Evolutionary conservation across 2,329 filamentous ascomycete species (phyloP).

Genomic region (Rhexocercosporidium sp.): DNA sequence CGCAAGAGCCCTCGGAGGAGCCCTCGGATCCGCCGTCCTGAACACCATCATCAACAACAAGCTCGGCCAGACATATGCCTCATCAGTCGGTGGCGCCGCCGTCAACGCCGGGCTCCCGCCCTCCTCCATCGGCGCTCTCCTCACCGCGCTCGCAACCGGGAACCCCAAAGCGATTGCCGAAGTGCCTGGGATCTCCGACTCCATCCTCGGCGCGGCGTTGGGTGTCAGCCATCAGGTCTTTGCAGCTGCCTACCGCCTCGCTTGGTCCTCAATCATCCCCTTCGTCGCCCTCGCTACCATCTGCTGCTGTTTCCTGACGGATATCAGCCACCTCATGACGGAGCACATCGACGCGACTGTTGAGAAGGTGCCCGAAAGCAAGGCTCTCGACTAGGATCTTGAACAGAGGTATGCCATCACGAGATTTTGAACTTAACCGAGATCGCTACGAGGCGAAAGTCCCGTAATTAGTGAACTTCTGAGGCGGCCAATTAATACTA

Average conservation of each 20-base stretch:
- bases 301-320: slow-evolving; percentile 49
- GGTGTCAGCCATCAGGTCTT: slow-evolving; percentile 52
- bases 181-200: slow-evolving; percentile 39
- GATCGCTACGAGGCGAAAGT: too few species aligned
- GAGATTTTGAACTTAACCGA: too few species aligned
- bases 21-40: slow-evolving; percentile 57
- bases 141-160: slow-evolving; percentile 48
- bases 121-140: slow-evolving; percentile 44
- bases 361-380: slow-evolving; percentile 41
- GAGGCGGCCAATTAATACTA: too few species aligned
- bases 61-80: slow-evolving; percentile 46
- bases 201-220: slow-evolving; percentile 46
- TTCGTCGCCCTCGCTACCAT: slow-evolving; percentile 56
- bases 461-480: too few species aligned
- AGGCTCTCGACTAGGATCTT: too few species aligned
- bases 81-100: slow-evolving; percentile 48
- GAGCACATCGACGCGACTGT: slow-evolving; percentile 59
- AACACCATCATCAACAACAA: slow-evolving; percentile 58
- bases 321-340: slow-evolving; percentile 57
- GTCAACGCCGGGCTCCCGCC: slow-evolving; percentile 49
- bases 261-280: slow-evolving; percentile 56
- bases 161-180: slow-evolving; percentile 15
- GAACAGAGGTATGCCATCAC: too few species aligned
- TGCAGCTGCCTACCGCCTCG: slow-evolving; percentile 53
- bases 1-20: slow-evolving; percentile 57